A percentile compares a stretch with the other conserved stretches of the same genome.
phyloP scores from a whole-genome alignment of 1,284 basidiomycete genomes.

The Athelia psychrophila region DNA sequence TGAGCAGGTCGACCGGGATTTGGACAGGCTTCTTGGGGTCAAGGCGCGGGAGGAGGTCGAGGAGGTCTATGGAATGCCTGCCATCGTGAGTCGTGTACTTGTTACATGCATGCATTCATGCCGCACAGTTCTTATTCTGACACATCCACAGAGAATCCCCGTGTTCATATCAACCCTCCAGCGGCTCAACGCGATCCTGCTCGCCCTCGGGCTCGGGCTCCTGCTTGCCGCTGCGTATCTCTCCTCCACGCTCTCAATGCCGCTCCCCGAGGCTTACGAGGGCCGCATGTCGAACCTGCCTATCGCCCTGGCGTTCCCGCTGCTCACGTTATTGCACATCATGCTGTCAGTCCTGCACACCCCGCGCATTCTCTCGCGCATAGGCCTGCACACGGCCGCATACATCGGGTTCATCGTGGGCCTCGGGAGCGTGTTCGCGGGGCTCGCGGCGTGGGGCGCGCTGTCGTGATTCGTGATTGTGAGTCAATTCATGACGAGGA shows the following conservation, averaged over 20 bases:
- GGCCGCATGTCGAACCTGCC: constrained; percentile 26
- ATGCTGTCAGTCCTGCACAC: constrained; percentile 57
- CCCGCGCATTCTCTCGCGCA: constrained; percentile 55
- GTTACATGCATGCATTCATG: not conserved
- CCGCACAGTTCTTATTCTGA: not conserved
- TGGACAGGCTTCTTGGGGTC: constrained; percentile 58
- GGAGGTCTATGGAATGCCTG: constrained; percentile 68
- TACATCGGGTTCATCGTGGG: constrained; percentile 63
- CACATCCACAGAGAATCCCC: constrained; percentile 55
- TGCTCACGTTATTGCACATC: constrained; percentile 48
- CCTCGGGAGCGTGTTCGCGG: constrained; percentile 63
- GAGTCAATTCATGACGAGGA: too few species aligned
- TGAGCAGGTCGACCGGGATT: constrained; percentile 53
- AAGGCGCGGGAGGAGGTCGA: constrained; percentile 71
- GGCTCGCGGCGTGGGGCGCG: constrained; percentile 64
- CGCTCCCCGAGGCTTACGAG: constrained; percentile 18
- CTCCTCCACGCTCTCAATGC: constrained; percentile 32
- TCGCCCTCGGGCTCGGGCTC: constrained; percentile 65
- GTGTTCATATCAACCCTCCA: constrained; percentile 73
- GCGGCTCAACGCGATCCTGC: constrained; percentile 65
- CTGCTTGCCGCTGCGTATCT: constrained; percentile 63
- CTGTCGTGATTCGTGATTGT: constrained; percentile 43
- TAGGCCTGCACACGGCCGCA: constrained; percentile 69
- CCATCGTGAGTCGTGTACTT: constrained; percentile 50
- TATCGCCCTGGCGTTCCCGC: constrained; percentile 43